A percentile compares a stretch with the other conserved stretches of the same genome.
Evolutionary conservation across 2,329 filamentous ascomycete species (phyloP).

Genomic region (Fusarium domesticum): DNA sequence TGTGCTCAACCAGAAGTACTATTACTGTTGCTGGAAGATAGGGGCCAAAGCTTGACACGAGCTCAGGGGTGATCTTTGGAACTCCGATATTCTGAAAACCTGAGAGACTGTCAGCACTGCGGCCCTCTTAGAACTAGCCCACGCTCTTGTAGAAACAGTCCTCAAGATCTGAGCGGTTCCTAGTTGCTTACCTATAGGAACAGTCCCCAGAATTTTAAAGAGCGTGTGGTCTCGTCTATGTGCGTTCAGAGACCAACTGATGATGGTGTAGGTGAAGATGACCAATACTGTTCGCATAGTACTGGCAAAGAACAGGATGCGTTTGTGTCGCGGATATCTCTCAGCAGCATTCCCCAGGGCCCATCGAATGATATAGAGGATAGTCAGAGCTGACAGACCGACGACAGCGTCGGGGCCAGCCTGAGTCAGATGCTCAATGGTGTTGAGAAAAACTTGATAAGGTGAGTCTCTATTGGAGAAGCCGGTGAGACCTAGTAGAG

Average conservation of each 20-base stretch:
- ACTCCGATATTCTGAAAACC: conserved; percentile 78
- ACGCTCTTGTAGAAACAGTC: conserved; percentile 65
- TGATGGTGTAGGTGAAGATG: conserved; percentile 86
- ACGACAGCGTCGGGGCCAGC: conserved; percentile 78
- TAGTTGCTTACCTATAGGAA: conserved; percentile 61
- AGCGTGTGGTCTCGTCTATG: conserved; percentile 58
- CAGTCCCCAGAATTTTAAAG: conserved; percentile 71
- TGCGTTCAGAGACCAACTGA: conserved; percentile 82
- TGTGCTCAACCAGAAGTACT: conserved; percentile 94
- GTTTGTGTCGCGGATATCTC: conserved; percentile 65
- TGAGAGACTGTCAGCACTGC: conserved; percentile 11
- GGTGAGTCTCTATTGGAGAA: conserved; percentile 75
- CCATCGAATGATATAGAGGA: conserved; percentile 74
- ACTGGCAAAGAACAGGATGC: conserved; percentile 83
- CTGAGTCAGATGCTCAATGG: conserved; percentile 65
- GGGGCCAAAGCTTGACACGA: conserved; percentile 66
- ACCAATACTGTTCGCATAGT: conserved; percentile 89
- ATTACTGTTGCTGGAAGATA: conserved; percentile 85
- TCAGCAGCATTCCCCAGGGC: conserved; percentile 64
- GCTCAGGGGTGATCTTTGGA: conserved; percentile 62
- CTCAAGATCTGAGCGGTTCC: conserved; percentile 56
- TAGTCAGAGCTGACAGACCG: conserved; percentile 74
- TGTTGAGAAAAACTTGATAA: conserved; percentile 81
- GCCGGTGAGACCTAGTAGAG: conserved; percentile 73
- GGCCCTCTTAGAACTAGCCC: not conserved